A percentile compares a stretch with the other conserved stretches of the same genome.
Conservation (phyloP, 768 basidiomycete species). For the Lyophyllum atratum region DNA sequence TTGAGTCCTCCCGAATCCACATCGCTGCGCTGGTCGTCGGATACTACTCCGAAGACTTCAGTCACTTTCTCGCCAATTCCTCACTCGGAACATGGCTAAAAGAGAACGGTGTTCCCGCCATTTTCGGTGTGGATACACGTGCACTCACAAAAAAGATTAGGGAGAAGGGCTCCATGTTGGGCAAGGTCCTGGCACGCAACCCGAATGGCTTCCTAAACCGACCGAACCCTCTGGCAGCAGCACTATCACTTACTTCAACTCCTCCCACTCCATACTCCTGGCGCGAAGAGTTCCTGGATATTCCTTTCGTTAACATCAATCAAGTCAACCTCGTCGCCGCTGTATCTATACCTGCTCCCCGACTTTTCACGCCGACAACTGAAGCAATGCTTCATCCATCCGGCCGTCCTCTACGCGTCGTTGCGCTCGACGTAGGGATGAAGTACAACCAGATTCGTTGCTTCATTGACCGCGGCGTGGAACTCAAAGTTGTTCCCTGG, state of each 20-base stretch:
- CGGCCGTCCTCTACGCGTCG: slow-evolving; percentile 77
- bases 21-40: slow-evolving; percentile 89
- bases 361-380: slow-evolving; percentile 63
- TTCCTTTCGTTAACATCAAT: slow-evolving; percentile 90
- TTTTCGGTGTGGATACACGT: slow-evolving; percentile 95
- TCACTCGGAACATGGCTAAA: slow-evolving; percentile 92
- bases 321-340: slow-evolving; percentile 85
- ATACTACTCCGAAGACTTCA: slow-evolving; percentile 92
- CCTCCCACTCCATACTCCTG: slow-evolving; percentile 61
- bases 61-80: slow-evolving; percentile 89
- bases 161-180: slow-evolving; percentile 92
- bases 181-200: slow-evolving; percentile 73
- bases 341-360: slow-evolving; percentile 75
- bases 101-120: slow-evolving; percentile 91
- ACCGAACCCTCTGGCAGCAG: slow-evolving; percentile 32
- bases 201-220: slow-evolving; percentile 42
- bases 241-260: slow-evolving; percentile 46
- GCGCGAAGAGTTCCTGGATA: slow-evolving; percentile 81
- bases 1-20: slow-evolving; percentile 96
- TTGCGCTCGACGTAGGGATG: slow-evolving; percentile 99
- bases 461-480: slow-evolving; percentile 88
- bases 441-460: slow-evolving; percentile 99
- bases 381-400: slow-evolving; percentile 69
- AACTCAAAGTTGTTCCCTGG: slow-evolving; percentile 98
- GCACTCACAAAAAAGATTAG: slow-evolving; percentile 95